Evolutionary conservation across 768 basidiomycete species (phyloP).

Genomic region (Boletus eberwhitei): DNA sequence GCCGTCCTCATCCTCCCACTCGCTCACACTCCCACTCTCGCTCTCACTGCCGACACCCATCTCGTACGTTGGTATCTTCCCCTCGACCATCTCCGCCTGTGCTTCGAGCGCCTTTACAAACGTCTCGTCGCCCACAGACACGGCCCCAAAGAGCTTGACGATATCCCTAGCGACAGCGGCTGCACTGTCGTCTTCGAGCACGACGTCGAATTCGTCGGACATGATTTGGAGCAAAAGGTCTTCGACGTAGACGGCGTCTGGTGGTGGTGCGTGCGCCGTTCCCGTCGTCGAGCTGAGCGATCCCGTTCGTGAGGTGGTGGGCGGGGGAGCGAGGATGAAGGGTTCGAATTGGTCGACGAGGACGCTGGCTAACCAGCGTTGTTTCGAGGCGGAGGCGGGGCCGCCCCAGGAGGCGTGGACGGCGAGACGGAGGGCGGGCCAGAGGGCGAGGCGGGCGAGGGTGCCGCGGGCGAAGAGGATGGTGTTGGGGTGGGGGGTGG

Average conservation of each 20-base stretch:
- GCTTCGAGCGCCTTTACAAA: constrained; percentile 61
- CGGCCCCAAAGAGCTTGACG: constrained; percentile 62
- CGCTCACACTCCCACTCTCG: constrained; percentile 43
- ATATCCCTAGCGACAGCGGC: constrained; percentile 71
- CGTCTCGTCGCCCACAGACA: constrained; percentile 41
- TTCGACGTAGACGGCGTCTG: constrained; percentile 77
- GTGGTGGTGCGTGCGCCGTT: constrained; percentile 9
- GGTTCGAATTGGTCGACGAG: constrained; percentile 79
- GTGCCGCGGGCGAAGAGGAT: constrained; percentile 85
- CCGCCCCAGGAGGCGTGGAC: constrained; percentile 89
- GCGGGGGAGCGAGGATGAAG: constrained; percentile 34
- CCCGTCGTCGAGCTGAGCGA: background rate
- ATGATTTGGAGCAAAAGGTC: constrained; percentile 80
- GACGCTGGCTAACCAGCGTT: constrained; percentile 79
- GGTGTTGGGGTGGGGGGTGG: constrained; percentile 41
- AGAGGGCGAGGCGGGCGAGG: constrained; percentile 74
- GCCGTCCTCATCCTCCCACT: constrained; percentile 40
- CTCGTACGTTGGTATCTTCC: constrained; percentile 52
- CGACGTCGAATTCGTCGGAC: constrained; percentile 82
- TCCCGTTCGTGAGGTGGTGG: background rate
- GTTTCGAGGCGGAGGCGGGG: constrained; percentile 64
- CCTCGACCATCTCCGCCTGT: constrained; percentile 53
- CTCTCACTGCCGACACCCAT: constrained; percentile 32
- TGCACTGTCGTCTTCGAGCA: constrained; percentile 82
- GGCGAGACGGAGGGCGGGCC: constrained; percentile 85